Percentiles rank a stretch among this genome's conserved stretches.
phyloP scores from a whole-genome alignment of 1,284 basidiomycete species.

The Ustilago vetiveriae region DNA sequence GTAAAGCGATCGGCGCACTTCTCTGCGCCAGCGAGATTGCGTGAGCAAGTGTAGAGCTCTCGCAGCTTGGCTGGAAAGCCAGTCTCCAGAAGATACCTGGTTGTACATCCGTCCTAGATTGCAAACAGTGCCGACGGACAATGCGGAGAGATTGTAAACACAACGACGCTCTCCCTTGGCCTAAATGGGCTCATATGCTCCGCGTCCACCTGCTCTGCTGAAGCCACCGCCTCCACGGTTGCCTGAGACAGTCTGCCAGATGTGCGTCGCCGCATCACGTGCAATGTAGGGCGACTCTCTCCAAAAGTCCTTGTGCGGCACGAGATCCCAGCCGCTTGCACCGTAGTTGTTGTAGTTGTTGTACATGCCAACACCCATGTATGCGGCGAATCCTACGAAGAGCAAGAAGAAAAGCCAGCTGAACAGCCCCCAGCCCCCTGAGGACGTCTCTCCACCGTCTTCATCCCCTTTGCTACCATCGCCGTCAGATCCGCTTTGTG shows the following conservation, averaged over 20 bases:
- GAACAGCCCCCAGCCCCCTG: slow-evolving; percentile 47
- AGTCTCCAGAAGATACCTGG: too few relatives aligned
- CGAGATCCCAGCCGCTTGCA: slow-evolving; percentile 58
- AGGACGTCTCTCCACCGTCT: slow-evolving; percentile 5
- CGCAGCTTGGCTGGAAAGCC: too few relatives aligned
- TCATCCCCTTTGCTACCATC: slow-evolving; percentile 8
- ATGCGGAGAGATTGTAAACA: not conserved
- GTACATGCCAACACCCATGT: slow-evolving; percentile 55
- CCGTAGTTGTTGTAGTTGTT: slow-evolving; percentile 61
- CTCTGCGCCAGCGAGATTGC: too few relatives aligned
- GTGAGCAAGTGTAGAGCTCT: too few relatives aligned
- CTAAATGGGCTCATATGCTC: slow-evolving; percentile 48
- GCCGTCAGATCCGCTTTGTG: slow-evolving; percentile 17
- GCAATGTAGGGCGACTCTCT: slow-evolving; percentile 54
- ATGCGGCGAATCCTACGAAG: slow-evolving; percentile 29
- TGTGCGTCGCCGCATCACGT: slow-evolving; percentile 41
- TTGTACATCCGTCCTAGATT: not conserved
- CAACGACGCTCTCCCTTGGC: too few relatives aligned
- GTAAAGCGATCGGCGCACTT: not conserved
- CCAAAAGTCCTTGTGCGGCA: slow-evolving; percentile 62
- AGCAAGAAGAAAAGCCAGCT: slow-evolving; percentile 47
- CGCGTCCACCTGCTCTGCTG: slow-evolving; percentile 31
- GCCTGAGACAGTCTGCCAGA: slow-evolving; percentile 37
- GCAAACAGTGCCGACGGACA: not conserved
- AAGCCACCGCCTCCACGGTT: slow-evolving; percentile 35